These are phyloP conservation scores for Coleophoma eucalyptorum DNA, from an alignment of 2,329 filamentous ascomycete genomes.

Conservation along the genomic window DNA sequence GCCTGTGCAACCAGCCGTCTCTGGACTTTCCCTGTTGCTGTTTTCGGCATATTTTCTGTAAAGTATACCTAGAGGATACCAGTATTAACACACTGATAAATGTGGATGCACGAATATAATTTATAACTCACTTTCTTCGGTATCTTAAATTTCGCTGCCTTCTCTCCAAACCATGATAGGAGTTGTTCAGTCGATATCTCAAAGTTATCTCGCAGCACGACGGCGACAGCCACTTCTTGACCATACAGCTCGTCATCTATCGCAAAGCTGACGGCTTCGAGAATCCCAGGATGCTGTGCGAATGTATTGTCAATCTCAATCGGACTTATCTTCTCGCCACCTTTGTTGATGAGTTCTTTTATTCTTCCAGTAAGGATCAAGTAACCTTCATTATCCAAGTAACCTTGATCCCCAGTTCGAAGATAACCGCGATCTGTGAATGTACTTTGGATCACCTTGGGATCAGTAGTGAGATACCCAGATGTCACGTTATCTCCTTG, in stretches of 20 bases:
- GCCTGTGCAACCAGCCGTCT: constrained; percentile 74
- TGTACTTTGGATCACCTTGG: constrained; percentile 6
- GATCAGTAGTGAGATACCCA: constrained; percentile 50
- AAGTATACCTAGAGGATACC: constrained; percentile 53
- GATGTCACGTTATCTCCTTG: constrained; percentile 73
- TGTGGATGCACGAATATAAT: too few relatives aligned
- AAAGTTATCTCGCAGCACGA: constrained; percentile 63
- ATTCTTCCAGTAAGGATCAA: constrained; percentile 78
- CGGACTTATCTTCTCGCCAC: constrained; percentile 80
- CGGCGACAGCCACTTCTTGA: constrained; percentile 70
- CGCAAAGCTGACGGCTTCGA: constrained; percentile 76
- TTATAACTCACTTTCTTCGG: constrained; percentile 62
- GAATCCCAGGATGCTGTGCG: constrained; percentile 61
- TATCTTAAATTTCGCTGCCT: constrained; percentile 74
- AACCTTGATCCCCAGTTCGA: constrained; percentile 79
- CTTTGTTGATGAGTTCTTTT: constrained; percentile 86
- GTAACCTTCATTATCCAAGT: constrained; percentile 72
- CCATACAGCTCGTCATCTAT: constrained; percentile 76
- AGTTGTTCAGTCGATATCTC: constrained; percentile 53
- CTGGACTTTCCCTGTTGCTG: constrained; percentile 83
- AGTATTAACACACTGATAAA: background rate
- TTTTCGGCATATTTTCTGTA: constrained; percentile 78
- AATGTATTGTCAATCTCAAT: constrained; percentile 80
- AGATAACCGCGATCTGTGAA: constrained; percentile 71
- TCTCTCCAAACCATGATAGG: constrained; percentile 60